Percentiles rank a stretch among this genome's conserved stretches.
phyloP scores from a whole-genome alignment of 2,329 filamentous ascomycete genomes.

The Cytospora piceicola region DNA sequence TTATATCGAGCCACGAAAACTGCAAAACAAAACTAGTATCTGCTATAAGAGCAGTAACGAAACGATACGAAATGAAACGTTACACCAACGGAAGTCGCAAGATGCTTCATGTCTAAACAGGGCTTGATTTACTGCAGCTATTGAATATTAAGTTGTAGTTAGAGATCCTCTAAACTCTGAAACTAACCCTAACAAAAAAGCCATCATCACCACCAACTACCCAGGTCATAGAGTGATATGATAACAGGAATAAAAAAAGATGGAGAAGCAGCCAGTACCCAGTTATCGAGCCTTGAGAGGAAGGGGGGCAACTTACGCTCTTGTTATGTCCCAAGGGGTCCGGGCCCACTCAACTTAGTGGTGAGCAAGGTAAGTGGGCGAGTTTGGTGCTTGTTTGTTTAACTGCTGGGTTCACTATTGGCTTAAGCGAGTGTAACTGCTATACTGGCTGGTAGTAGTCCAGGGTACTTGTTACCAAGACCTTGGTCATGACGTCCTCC shows the following conservation, averaged over 20 bases:
- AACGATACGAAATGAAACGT: conserved; percentile 18
- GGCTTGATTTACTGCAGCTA: not conserved
- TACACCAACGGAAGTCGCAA: not conserved
- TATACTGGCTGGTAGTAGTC: too few species aligned
- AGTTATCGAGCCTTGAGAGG: not conserved
- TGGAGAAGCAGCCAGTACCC: not conserved
- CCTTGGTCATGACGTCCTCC: too few species aligned
- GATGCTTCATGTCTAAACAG: not conserved
- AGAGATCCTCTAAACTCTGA: not conserved
- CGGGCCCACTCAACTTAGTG: too few species aligned
- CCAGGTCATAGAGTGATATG: too few species aligned
- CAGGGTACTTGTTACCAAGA: too few species aligned
- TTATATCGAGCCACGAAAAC: not conserved
- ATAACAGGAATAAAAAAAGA: not conserved
- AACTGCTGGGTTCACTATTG: too few species aligned
- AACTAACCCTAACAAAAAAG: too few species aligned
- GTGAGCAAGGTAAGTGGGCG: too few species aligned
- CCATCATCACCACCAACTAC: too few species aligned
- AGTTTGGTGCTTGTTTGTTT: too few species aligned
- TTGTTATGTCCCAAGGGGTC: not conserved
- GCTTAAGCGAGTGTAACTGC: too few species aligned
- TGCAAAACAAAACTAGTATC: conserved; percentile 10
- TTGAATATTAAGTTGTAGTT: not conserved
- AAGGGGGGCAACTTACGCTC: not conserved
- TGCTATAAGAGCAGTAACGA: conserved; percentile 13